Evolutionary conservation across 306 rosid species (phyloP).

Genomic region (Fragaria iinumae): DNA sequence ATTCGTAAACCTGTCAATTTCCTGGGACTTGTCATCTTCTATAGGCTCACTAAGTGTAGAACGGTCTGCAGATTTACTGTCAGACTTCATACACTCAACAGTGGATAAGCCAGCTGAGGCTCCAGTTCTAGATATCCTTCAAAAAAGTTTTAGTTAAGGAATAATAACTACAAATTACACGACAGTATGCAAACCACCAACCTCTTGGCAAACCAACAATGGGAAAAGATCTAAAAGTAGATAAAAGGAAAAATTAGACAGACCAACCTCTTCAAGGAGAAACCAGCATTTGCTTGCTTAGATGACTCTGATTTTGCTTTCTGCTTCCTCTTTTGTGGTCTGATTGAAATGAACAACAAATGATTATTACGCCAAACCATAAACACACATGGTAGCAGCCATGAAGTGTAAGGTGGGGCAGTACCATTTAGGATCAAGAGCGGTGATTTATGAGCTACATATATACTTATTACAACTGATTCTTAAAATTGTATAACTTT

Average conservation of each 20-base stretch:
- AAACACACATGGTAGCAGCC: not conserved
- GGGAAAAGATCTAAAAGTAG: not conserved
- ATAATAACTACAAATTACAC: not conserved
- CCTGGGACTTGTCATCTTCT: slow-evolving; percentile 24
- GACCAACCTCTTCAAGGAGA: slow-evolving; percentile 33
- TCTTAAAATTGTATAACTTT: not conserved
- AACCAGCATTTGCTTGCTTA: slow-evolving; percentile 21
- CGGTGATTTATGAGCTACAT: not conserved
- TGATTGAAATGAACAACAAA: slow-evolving; percentile 36
- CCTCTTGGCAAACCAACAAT: not conserved
- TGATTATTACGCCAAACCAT: slow-evolving; percentile 7
- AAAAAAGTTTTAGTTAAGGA: slow-evolving; percentile 20
- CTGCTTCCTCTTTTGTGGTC: slow-evolving; percentile 33
- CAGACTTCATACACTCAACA: slow-evolving; percentile 9
- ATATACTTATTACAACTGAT: not conserved
- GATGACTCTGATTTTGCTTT: slow-evolving; percentile 16
- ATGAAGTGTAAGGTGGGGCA: slow-evolving; percentile 8
- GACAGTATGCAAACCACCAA: not conserved
- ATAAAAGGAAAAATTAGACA: slow-evolving; percentile 7
- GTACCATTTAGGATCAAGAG: slow-evolving; percentile 17
- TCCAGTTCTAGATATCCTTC: slow-evolving; percentile 26
- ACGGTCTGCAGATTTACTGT: slow-evolving; percentile 19
- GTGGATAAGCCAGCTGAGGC: slow-evolving; percentile 25
- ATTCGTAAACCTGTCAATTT: slow-evolving; percentile 8
- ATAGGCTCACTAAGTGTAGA: slow-evolving; percentile 9